Percentiles rank a stretch among this genome's conserved stretches.
Evolutionary conservation across 106 monocot genomes (phyloP).

Genomic region (Dendrobium officinale): DNA sequence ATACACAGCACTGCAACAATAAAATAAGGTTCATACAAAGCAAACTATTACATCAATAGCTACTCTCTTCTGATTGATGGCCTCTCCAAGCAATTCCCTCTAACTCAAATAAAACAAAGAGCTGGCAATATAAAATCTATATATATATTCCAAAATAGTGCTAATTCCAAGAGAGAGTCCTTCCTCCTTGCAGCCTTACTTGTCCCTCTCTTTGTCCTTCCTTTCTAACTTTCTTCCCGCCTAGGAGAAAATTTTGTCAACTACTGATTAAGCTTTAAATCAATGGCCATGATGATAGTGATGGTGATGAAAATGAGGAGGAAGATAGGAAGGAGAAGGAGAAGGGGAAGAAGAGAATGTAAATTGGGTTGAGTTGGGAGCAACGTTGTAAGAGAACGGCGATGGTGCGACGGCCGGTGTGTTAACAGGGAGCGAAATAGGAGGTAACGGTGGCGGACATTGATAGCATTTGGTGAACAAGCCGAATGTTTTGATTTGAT

Average conservation of each 20-base stretch:
- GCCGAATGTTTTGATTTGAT: constrained; percentile 72
- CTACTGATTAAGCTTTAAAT: neutral
- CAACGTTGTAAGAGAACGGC: constrained; percentile 15
- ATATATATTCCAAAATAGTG: neutral
- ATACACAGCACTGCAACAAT: neutral
- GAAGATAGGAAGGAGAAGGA: constrained; percentile 2
- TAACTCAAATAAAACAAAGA: neutral
- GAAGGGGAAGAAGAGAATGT: constrained; percentile 8
- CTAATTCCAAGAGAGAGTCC: neutral
- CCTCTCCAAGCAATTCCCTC: neutral
- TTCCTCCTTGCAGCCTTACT: neutral
- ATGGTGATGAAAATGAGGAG: too few species aligned
- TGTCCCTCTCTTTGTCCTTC: too few species aligned
- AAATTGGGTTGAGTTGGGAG: constrained; percentile 2
- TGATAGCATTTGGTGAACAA: constrained; percentile 91
- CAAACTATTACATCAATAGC: neutral
- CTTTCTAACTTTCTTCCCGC: too few species aligned
- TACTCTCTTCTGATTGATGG: neutral
- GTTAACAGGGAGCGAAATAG: constrained; percentile 1
- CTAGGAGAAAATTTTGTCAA: neutral
- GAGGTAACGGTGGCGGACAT: constrained; percentile 37
- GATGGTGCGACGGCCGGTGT: constrained; percentile 7
- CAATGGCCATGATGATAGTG: neutral
- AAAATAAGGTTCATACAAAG: neutral
- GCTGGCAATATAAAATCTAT: neutral